Conservation (phyloP, 2,329 filamentous ascomycete species). For the Chrysoporthe austroafricana region DNA sequence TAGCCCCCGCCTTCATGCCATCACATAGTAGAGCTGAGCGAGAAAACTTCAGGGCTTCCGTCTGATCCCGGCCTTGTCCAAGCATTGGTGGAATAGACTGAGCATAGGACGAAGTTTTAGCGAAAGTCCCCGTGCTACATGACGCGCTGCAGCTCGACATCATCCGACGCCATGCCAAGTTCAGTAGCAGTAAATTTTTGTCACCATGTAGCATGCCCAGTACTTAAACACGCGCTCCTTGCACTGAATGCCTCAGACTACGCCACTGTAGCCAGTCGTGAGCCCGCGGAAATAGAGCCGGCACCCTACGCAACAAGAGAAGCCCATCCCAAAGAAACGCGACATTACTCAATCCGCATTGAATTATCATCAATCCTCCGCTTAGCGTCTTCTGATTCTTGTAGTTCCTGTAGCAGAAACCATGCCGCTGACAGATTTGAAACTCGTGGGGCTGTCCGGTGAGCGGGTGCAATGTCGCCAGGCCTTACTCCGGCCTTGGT, state of each 20-base stretch:
- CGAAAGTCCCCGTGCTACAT: not conserved
- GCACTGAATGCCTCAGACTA: not conserved
- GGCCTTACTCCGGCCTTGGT: too few relatives aligned
- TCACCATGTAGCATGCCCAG: not conserved
- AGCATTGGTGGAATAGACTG: not conserved
- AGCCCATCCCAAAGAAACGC: not conserved
- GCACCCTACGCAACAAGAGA: not conserved
- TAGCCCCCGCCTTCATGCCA: not conserved
- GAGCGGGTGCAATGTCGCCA: slow-evolving; percentile 42
- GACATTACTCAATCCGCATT: slow-evolving; percentile 43
- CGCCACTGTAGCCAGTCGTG: not conserved
- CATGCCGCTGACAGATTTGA: slow-evolving; percentile 57
- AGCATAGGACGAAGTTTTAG: not conserved
- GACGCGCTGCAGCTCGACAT: not conserved
- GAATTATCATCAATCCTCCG: slow-evolving; percentile 53
- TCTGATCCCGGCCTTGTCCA: not conserved
- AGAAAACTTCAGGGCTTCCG: not conserved
- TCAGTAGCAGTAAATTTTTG: not conserved
- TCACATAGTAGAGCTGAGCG: not conserved
- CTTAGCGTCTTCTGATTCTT: slow-evolving; percentile 47
- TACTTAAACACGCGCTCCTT: not conserved
- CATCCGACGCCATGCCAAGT: not conserved
- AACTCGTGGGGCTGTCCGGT: slow-evolving; percentile 49
- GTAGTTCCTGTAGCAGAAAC: slow-evolving; percentile 61
- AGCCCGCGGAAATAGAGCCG: not conserved